These are phyloP conservation scores for Thermomucor indicae-seudaticae DNA, from an alignment of 371 early-diverging fungal species.

Conservation along the genomic window DNA sequence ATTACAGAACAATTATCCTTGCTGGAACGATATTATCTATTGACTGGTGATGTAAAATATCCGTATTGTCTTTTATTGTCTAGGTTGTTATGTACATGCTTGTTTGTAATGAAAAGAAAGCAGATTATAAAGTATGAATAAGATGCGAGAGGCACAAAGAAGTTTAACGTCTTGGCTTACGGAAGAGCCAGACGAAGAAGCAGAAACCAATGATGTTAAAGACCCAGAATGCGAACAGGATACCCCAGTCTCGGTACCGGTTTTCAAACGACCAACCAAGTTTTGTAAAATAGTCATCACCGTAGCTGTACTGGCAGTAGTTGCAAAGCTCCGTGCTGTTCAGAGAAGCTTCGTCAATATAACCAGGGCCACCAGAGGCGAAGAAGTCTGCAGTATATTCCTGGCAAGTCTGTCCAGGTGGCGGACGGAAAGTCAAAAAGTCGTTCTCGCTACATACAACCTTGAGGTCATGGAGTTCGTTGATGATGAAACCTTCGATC, in stretches of 20 bases:
- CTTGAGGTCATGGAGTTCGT: conserved; percentile 54
- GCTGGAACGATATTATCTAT: too few species aligned
- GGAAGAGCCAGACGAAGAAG: conserved; percentile 45
- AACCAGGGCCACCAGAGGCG: conserved; percentile 46
- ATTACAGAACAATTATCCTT: too few species aligned
- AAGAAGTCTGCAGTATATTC: conserved; percentile 59
- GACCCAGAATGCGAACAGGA: conserved; percentile 55
- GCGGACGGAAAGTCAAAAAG: conserved; percentile 46
- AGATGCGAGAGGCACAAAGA: too few species aligned
- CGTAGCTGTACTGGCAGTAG: conserved; percentile 61
- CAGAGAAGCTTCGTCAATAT: conserved; percentile 42
- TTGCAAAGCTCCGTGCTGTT: conserved; percentile 52
- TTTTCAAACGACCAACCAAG: conserved; percentile 63
- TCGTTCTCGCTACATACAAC: conserved; percentile 53
- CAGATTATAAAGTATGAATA: too few species aligned
- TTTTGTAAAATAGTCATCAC: conserved; percentile 52
- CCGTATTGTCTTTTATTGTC: too few species aligned
- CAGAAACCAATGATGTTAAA: conserved; percentile 54
- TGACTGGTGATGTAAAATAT: too few species aligned
- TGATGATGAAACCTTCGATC: conserved; percentile 71
- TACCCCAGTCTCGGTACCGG: conserved; percentile 63
- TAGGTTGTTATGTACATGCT: too few species aligned
- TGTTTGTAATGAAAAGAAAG: too few species aligned
- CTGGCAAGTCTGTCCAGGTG: conserved; percentile 60
- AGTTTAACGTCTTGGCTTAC: conserved; percentile 39